phyloP scores from a whole-genome alignment of 176 grass and related monocot genomes.

The Rhynchospora breviuscula region DNA sequence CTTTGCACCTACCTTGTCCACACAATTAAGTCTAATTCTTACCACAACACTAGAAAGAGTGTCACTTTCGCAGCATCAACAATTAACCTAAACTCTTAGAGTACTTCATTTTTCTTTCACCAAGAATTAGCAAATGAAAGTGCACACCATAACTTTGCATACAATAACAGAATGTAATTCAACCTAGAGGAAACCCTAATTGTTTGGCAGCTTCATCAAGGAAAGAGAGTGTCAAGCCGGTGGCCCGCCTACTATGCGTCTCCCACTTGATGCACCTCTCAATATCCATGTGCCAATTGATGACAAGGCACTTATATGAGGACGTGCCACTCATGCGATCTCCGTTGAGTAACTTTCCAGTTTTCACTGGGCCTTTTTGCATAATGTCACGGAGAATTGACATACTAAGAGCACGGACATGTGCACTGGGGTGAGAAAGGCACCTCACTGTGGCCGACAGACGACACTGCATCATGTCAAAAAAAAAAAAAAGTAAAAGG shows the following conservation, averaged over 20 bases:
- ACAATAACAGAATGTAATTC: constrained; percentile 8
- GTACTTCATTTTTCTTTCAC: constrained; percentile 15
- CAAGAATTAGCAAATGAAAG: constrained; percentile 14
- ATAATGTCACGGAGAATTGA: constrained; percentile 84
- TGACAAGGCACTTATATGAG: constrained; percentile 51
- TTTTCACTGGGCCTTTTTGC: constrained; percentile 36
- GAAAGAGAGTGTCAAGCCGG: constrained; percentile 66
- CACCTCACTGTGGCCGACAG: constrained; percentile 85
- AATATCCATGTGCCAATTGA: constrained; percentile 73
- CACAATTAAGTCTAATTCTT: constrained; percentile 34
- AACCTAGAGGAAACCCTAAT: constrained; percentile 66
- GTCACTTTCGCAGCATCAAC: neutral
- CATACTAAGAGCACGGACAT: constrained; percentile 87
- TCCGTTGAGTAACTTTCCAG: constrained; percentile 37
- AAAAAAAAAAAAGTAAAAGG: neutral
- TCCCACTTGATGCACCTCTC: constrained; percentile 93
- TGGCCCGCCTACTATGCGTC: constrained; percentile 70
- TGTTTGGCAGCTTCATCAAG: constrained; percentile 58
- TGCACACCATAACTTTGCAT: neutral
- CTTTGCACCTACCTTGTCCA: constrained; percentile 33
- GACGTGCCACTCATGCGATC: constrained; percentile 36
- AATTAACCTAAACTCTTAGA: constrained; percentile 15
- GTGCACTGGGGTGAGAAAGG: constrained; percentile 90
- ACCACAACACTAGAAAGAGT: constrained; percentile 34
- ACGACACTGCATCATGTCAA: constrained; percentile 69